A percentile compares a stretch with the other conserved stretches of the same genome.
Conservation (phyloP, 1,284 basidiomycete genomes). For the Schizophyllum commune region DNA sequence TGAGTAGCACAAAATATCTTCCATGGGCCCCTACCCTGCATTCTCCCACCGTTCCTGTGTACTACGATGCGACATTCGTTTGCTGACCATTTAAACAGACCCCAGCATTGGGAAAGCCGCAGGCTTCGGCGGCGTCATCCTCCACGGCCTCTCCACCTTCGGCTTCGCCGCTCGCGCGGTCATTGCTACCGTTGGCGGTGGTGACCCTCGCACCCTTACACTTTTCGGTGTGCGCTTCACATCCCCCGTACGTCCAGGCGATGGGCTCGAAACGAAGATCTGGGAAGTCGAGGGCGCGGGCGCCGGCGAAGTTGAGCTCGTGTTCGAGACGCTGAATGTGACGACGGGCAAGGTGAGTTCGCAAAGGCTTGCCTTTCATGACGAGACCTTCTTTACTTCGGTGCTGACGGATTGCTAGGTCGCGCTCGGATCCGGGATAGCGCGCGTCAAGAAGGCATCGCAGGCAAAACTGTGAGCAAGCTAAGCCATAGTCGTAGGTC, state of each 20-base stretch:
- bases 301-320: conserved; percentile 54
- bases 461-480: conserved; percentile 41
- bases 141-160: conserved; percentile 75
- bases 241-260: conserved; percentile 73
- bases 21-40: not conserved
- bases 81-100: conserved; percentile 31
- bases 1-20: conserved; percentile 20
- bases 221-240: conserved; percentile 72
- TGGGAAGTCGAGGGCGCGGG: conserved; percentile 66
- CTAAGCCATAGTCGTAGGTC: too few relatives aligned
- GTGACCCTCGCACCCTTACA: conserved; percentile 52
- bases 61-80: too few relatives aligned
- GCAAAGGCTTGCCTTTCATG: not conserved
- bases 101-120: conserved; percentile 59
- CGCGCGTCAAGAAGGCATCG: conserved; percentile 47
- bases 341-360: conserved; percentile 56
- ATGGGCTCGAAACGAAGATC: conserved; percentile 66
- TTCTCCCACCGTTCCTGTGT: not conserved
- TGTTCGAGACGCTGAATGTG: conserved; percentile 66
- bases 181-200: conserved; percentile 49
- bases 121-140: conserved; percentile 75
- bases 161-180: conserved; percentile 74
- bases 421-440: conserved; percentile 47
- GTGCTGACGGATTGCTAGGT: conserved; percentile 23
- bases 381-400: not conserved